phyloP scores from a whole-genome alignment of 805 yeast species.

The Priceomyces melissophilus region DNA sequence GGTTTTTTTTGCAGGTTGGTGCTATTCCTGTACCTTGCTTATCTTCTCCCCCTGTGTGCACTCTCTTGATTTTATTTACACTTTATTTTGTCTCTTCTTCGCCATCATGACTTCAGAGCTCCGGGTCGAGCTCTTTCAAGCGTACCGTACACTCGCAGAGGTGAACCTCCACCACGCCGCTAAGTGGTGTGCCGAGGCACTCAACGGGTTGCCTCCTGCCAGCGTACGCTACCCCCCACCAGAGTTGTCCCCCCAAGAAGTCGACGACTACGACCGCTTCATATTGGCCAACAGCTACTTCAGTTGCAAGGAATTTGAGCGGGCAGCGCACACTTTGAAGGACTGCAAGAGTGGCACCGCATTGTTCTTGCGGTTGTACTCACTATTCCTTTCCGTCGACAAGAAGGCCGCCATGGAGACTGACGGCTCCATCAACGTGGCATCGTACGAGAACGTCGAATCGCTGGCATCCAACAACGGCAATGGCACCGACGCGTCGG shows the following conservation, averaged over 20 bases:
- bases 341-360: constrained; percentile 51
- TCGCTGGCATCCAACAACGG: constrained; percentile 11
- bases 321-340: constrained; percentile 62
- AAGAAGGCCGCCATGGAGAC: constrained; percentile 66
- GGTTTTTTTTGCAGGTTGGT: too few relatives aligned
- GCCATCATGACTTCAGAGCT: constrained; percentile 6
- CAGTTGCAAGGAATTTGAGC: constrained; percentile 78
- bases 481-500: background rate
- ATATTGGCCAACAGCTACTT: constrained; percentile 70
- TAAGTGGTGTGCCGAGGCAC: constrained; percentile 82
- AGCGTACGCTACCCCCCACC: constrained; percentile 10
- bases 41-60: too few relatives aligned
- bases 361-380: constrained; percentile 62
- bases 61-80: too few relatives aligned
- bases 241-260: constrained; percentile 10
- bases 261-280: constrained; percentile 46
- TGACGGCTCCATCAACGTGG: constrained; percentile 58
- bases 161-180: constrained; percentile 67
- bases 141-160: constrained; percentile 42
- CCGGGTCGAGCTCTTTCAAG: constrained; percentile 24
- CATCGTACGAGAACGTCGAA: constrained; percentile 18
- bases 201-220: constrained; percentile 50
- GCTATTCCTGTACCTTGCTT: too few relatives aligned
- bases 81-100: too few relatives aligned
- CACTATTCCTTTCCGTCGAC: constrained; percentile 74